Conservation (phyloP, 345 rosid genomes). For the Hypericum androsaemum region DNA sequence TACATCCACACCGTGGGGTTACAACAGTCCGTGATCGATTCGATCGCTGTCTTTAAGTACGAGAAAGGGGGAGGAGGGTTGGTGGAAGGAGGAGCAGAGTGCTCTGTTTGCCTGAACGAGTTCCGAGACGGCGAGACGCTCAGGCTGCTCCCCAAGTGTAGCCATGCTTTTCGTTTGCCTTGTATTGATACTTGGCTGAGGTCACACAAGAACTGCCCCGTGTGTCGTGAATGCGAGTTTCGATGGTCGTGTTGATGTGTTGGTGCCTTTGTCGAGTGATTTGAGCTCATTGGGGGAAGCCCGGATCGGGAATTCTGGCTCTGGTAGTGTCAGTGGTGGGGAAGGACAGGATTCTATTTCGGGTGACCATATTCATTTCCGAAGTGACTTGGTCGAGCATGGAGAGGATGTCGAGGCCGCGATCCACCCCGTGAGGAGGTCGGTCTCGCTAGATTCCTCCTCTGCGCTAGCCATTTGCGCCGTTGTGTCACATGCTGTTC, state of each 20-base stretch:
- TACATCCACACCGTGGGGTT: slow-evolving; percentile 52
- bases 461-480: slow-evolving; percentile 17
- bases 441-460: slow-evolving; percentile 40
- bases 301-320: slow-evolving; percentile 12
- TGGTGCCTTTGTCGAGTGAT: slow-evolving; percentile 9
- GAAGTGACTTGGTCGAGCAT: slow-evolving; percentile 22
- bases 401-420: slow-evolving; percentile 11
- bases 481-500: slow-evolving; percentile 8
- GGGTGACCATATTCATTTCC: slow-evolving; percentile 13
- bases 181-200: slow-evolving; percentile 82
- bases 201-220: slow-evolving; percentile 71
- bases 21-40: slow-evolving; percentile 43
- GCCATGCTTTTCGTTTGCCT: slow-evolving; percentile 64
- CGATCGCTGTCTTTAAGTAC: slow-evolving; percentile 42
- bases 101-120: slow-evolving; percentile 78
- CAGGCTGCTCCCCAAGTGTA: slow-evolving; percentile 68
- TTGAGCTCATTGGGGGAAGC: slow-evolving; percentile 13
- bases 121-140: slow-evolving; percentile 55
- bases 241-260: slow-evolving; percentile 8
- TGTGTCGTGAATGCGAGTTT: slow-evolving; percentile 29
- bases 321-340: not conserved
- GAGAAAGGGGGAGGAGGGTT: slow-evolving; percentile 32
- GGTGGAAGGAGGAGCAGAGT: slow-evolving; percentile 53
- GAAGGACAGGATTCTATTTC: slow-evolving; percentile 7
- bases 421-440: slow-evolving; percentile 34